Percentiles rank a stretch among this genome's conserved stretches.
These are phyloP conservation scores for Leptographium procerum DNA, from an alignment of 2,329 filamentous ascomycete species.

Conservation along the genomic window DNA sequence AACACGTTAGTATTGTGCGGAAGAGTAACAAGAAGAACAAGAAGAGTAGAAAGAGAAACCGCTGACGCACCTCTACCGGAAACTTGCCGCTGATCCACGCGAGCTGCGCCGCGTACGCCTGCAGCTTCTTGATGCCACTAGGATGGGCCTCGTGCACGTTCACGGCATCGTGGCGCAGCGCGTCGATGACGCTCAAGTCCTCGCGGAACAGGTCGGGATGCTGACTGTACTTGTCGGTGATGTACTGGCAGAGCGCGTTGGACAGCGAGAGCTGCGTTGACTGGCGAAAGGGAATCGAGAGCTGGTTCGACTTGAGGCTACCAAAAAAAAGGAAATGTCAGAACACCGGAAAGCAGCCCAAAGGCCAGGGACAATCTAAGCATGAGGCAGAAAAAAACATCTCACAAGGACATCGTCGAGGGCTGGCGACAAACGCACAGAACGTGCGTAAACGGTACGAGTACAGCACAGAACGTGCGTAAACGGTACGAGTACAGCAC, in stretches of 20 bases:
- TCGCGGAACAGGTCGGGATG: slow-evolving; percentile 92
- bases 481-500: neutral
- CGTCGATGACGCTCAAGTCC: slow-evolving; percentile 76
- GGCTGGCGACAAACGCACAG: neutral
- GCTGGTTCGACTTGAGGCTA: slow-evolving; percentile 37
- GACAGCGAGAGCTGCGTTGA: slow-evolving; percentile 70
- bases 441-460: neutral
- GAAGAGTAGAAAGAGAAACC: neutral
- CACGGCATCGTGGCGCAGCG: slow-evolving; percentile 72
- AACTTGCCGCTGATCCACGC: slow-evolving; percentile 93
- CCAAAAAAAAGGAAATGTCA: neutral
- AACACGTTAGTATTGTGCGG: slow-evolving; percentile 1
- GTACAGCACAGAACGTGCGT: neutral
- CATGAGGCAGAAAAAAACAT: neutral
- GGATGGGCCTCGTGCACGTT: slow-evolving; percentile 79
- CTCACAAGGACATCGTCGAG: neutral
- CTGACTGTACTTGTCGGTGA: slow-evolving; percentile 96
- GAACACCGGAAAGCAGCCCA: neutral
- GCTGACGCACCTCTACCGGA: slow-evolving; percentile 62
- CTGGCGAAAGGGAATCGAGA: slow-evolving; percentile 79
- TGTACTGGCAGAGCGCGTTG: slow-evolving; percentile 82
- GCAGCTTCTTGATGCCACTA: slow-evolving; percentile 78
- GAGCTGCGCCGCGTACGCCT: slow-evolving; percentile 83
- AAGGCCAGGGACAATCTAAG: neutral
- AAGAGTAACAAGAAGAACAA: too few relatives aligned